Evolutionary conservation across 2,329 filamentous ascomycete species (phyloP).

Genomic region (Ophiosphaerella korrae): DNA sequence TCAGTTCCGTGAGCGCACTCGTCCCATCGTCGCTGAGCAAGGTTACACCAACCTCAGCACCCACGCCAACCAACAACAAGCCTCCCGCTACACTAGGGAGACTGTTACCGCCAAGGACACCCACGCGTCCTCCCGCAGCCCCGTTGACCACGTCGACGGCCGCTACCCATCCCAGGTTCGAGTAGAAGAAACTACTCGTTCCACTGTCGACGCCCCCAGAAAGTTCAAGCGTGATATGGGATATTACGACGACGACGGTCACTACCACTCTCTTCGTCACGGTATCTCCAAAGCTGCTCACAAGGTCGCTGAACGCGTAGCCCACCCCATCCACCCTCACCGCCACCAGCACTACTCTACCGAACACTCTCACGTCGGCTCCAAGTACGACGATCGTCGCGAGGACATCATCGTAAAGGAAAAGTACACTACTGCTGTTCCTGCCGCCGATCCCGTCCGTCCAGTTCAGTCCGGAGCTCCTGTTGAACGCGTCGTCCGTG

Average conservation of each 20-base stretch:
- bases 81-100: conserved; percentile 44
- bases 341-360: conserved; percentile 52
- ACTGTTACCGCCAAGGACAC: conserved; percentile 50
- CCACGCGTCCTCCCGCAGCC: conserved; percentile 41
- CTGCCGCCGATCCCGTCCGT: conserved; percentile 33
- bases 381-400: conserved; percentile 41
- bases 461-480: conserved; percentile 47
- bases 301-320: conserved; percentile 63
- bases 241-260: conserved; percentile 80
- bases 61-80: conserved; percentile 47
- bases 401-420: conserved; percentile 59
- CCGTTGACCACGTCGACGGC: conserved; percentile 42
- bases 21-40: conserved; percentile 57
- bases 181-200: conserved; percentile 55
- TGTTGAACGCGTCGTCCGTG: conserved; percentile 35
- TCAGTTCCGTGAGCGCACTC: conserved; percentile 69
- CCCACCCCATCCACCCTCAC: conserved; percentile 66
- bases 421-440: conserved; percentile 43
- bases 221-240: conserved; percentile 68
- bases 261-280: conserved; percentile 76
- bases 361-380: conserved; percentile 43
- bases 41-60: conserved; percentile 44
- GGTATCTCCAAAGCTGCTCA: conserved; percentile 65
- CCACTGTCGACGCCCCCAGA: conserved; percentile 58
- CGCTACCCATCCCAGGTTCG: conserved; percentile 51